phyloP scores from a whole-genome alignment of 495 filamentous ascomycete species.

The Astrocystis sublimbata region DNA sequence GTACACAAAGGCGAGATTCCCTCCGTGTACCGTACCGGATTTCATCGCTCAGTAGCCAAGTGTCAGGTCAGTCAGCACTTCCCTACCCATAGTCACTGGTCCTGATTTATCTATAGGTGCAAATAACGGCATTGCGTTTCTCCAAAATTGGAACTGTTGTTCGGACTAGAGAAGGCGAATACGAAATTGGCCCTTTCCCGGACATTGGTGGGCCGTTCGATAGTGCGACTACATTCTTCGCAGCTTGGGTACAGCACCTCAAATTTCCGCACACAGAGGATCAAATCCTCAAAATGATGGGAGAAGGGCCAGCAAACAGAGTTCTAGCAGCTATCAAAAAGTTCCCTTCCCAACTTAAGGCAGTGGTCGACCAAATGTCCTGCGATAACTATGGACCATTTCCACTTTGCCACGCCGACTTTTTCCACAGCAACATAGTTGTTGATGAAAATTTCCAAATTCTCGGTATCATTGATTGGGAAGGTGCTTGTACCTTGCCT shows the following conservation, averaged over 20 bases:
- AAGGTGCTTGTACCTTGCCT: too few species aligned
- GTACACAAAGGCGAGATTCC: constrained; percentile 19
- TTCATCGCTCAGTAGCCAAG: constrained; percentile 18
- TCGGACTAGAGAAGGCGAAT: constrained; percentile 16
- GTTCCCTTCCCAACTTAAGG: constrained; percentile 23
- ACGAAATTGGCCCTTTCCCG: constrained; percentile 23
- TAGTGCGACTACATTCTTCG: constrained; percentile 24
- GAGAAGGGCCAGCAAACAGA: constrained; percentile 4
- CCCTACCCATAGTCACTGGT: neutral
- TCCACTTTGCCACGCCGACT: constrained; percentile 33
- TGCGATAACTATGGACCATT: constrained; percentile 25
- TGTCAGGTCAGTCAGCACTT: constrained; percentile 3
- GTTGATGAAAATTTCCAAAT: constrained; percentile 32
- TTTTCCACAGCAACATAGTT: constrained; percentile 40
- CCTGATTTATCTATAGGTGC: constrained; percentile 12
- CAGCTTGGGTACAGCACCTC: constrained; percentile 19
- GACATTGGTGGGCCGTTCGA: constrained; percentile 29
- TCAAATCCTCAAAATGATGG: constrained; percentile 9
- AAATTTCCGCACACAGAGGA: constrained; percentile 19
- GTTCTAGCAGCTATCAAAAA: constrained; percentile 19
- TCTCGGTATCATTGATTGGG: constrained; percentile 40
- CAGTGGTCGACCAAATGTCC: too few species aligned
- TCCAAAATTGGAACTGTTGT: constrained; percentile 21
- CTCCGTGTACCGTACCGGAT: neutral
- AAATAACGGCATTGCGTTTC: constrained; percentile 20